Base-by-base conservation (phyloP, 768 basidiomycete species). In the Leucocoprinus leucothites region DNA sequence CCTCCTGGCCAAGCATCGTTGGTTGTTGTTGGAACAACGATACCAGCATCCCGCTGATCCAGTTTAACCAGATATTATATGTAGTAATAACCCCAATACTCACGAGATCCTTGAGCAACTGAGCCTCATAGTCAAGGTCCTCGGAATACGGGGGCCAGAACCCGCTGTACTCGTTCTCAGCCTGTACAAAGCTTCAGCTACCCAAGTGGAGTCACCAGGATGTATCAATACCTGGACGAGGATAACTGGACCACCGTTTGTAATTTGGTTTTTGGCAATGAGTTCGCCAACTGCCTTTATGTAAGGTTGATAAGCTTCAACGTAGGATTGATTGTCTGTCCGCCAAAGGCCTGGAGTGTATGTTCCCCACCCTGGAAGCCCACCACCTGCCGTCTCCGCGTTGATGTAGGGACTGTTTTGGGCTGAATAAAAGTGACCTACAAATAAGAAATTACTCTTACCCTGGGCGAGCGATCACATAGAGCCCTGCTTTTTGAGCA, bases 301-400 rank as follows among this genome's bases (percentile, higher is more conserved):
- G 49, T 85, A 77, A 38, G 71, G 73, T 35, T 69, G 60, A 72
- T 81, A 84, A 0, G 83, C 82, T 28, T 75, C 69, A 25, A 75
- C 55, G 53, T 73, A 76, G 2, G 74, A 69, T 9, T 69, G 51
- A 50, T 77, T 77, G 4, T 66, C 67, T 0, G 75, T 76, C 56
- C 75, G 67, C 74, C 74, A 77, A 42, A 77, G 63, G 31, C 79
- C 78, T 14, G 71, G 65, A 1, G 79, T 80, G 58, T 77, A 70
- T 9, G 76, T 78, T 38, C 78, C 78, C 82, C 80, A 82, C 18
- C 81, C 82, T 9, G 82, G 82, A 46, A 84, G 77, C 1, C 81
- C 79, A 22, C 78, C 78, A n/a, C 73, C 79, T 14, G 79, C 71
- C 2, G 73, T 75, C 61, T 81, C 79, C 1, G 74, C 78, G 57